Evolutionary conservation across 805 yeast species (phyloP).

Genomic region (Candida namnaoensis): DNA sequence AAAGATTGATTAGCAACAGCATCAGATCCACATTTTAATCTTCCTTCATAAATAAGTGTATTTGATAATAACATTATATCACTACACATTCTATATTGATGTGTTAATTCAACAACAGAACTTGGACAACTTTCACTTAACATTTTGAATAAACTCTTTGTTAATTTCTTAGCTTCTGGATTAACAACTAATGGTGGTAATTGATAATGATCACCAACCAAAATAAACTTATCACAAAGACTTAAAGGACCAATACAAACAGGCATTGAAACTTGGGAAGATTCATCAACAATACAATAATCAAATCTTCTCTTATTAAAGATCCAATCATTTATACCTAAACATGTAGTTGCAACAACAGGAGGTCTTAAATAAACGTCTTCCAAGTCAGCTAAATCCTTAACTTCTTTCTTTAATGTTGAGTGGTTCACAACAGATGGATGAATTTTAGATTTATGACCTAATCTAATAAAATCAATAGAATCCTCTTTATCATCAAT

Average conservation of each 20-base stretch:
- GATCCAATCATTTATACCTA: constrained; percentile 61
- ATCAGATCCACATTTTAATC: constrained; percentile 66
- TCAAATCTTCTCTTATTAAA: constrained; percentile 62
- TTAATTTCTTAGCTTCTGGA: constrained; percentile 54
- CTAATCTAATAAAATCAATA: constrained; percentile 57
- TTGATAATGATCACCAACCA: constrained; percentile 97
- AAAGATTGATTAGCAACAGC: constrained; percentile 54
- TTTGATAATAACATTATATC: constrained; percentile 85
- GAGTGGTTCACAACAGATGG: constrained; percentile 46
- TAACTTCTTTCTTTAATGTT: constrained; percentile 31
- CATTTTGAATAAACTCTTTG: constrained; percentile 66
- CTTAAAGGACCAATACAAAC: constrained; percentile 82
- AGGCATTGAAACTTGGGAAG: constrained; percentile 92
- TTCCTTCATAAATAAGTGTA: constrained; percentile 64
- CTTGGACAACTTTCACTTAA: constrained; percentile 68
- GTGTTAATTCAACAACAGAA: constrained; percentile 65
- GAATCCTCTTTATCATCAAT: constrained; percentile 18
- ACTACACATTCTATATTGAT: constrained; percentile 87
- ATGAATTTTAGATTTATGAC: constrained; percentile 51
- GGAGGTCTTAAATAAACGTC: constrained; percentile 44
- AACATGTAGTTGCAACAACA: constrained; percentile 84
- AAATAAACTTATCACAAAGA: constrained; percentile 66
- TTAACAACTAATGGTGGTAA: constrained; percentile 80
- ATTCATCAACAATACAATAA: constrained; percentile 93
- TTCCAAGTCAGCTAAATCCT: constrained; percentile 35